Evolutionary conservation across 495 filamentous ascomycete genomes (phyloP), one percentile per base, ranked within the genome.

Genomic region (Pseudomonodictys pantanalensis): DNA sequence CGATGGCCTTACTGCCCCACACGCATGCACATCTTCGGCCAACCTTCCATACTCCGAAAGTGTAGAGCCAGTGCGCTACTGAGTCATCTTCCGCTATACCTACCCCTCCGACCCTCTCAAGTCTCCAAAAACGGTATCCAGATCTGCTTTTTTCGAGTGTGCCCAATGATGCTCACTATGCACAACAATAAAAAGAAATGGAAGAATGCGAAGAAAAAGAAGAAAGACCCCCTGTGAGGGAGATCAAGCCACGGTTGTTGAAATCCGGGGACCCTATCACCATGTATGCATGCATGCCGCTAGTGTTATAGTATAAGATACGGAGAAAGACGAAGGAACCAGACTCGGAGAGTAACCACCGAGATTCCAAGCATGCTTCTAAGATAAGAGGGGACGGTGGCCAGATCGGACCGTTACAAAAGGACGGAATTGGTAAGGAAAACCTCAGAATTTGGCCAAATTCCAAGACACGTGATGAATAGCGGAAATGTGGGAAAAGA

Each of bases 241-340:
- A 1, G 47, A 20, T 48, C 41, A 22, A 38, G 26, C 50, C 58
- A 43, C 56, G 58, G 58, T 23, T 61, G 58, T 61, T 61, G 58
- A 61, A 61, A 61, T 54, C 58, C 58, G 58, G 58, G 58, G 50
- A 10, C 20, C 17, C 10, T 33, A 24, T 15, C 24, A 32, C 18
- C n/a, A 33, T 12, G 32, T 17, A 52, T 22, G 47, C 28, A 35
- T 35, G 15, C 15, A 35, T 8, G 38, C 20, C 38, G 15, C 15
- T 41, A 32, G 28, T 28, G 48, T 35, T 52, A 35, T 32, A 28
- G 48, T 35, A 42, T 39, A 47, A 38, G 28, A 4, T 32, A 25
- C n/a, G 28, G 48, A 38, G 28, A 24, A 23, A 33, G 52, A 24
- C 26, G 9, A 17, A 23, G 51, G 32, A 43, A n/a, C n/a, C n/a